These are phyloP conservation scores for Cyclocybe cylindracea DNA, from an alignment of 768 basidiomycete genomes.

Conservation along the genomic window DNA sequence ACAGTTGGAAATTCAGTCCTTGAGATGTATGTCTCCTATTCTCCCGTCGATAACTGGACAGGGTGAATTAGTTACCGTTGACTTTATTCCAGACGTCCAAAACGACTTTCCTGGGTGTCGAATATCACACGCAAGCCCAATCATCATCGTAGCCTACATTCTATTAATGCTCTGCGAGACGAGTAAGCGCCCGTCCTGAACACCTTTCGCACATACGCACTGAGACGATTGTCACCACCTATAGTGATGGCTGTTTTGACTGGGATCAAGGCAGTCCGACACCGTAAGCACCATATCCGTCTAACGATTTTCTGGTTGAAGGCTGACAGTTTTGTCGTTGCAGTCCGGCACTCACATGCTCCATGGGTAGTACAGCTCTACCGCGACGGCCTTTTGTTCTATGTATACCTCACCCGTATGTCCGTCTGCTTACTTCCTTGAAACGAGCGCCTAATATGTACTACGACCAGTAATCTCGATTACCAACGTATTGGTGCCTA, in stretches of 20 bases:
- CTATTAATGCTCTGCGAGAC: conserved; percentile 37
- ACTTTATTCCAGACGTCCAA: conserved; percentile 9
- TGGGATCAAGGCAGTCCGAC: conserved; percentile 31
- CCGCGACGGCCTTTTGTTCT: conserved; percentile 38
- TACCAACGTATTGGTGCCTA: conserved; percentile 35
- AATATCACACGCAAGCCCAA: conserved; percentile 27
- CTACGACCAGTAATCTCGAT: conserved; percentile 28
- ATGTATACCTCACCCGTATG: conserved; percentile 34
- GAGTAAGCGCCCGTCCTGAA: conserved; percentile 19
- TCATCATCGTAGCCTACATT: conserved; percentile 35
- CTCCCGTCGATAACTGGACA: too few species aligned
- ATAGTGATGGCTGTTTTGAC: conserved; percentile 36
- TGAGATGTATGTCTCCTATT: conserved; percentile 27
- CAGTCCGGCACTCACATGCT: conserved; percentile 30
- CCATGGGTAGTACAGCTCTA: conserved; percentile 37
- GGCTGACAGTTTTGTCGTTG: not conserved
- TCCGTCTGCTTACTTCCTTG: not conserved
- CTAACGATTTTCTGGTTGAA: conserved; percentile 1
- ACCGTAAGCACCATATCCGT: conserved; percentile 25
- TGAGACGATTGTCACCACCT: not conserved
- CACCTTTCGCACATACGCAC: not conserved
- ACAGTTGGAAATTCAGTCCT: conserved; percentile 28
- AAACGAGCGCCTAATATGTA: not conserved
- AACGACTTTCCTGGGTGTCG: conserved; percentile 25
- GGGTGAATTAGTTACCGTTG: too few species aligned